Evolutionary conservation across 441 rosid genomes (phyloP).

Genomic region (Brassica hybrid): DNA sequence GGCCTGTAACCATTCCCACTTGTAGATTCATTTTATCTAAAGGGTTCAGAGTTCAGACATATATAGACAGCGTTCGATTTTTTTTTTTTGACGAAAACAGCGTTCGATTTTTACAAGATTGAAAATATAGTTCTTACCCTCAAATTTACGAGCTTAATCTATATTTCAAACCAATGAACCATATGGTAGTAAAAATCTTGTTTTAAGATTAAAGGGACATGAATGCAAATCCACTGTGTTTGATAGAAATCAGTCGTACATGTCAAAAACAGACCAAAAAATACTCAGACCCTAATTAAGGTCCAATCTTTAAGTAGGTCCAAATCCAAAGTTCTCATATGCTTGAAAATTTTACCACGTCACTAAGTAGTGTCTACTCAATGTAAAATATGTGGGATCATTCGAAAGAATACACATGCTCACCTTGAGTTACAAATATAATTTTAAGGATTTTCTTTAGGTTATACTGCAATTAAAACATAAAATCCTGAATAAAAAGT

Average conservation of each 20-base stretch:
- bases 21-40: conserved; percentile 5
- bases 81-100: too few relatives aligned
- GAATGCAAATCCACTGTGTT: not conserved
- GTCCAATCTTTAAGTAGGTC: not conserved
- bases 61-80: not conserved
- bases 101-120: not conserved
- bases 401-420: not conserved
- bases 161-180: not conserved
- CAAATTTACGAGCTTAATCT: conserved; percentile 1
- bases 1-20: conserved; percentile 24
- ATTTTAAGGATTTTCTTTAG: not conserved
- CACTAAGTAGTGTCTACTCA: conserved; percentile 6
- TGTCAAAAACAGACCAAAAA: not conserved
- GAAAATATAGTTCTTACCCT: conserved; percentile 6
- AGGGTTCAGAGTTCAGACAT: not conserved
- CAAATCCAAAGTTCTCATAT: not conserved
- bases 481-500: not conserved
- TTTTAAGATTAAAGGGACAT: not conserved
- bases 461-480: not conserved
- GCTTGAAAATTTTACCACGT: not conserved
- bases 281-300: not conserved
- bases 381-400: not conserved
- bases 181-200: not conserved
- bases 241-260: not conserved
- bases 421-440: not conserved